Percentiles rank a stretch among this genome's conserved stretches.
Conservation (phyloP, 805 yeast genomes). For the Henningerozyma blattae region DNA sequence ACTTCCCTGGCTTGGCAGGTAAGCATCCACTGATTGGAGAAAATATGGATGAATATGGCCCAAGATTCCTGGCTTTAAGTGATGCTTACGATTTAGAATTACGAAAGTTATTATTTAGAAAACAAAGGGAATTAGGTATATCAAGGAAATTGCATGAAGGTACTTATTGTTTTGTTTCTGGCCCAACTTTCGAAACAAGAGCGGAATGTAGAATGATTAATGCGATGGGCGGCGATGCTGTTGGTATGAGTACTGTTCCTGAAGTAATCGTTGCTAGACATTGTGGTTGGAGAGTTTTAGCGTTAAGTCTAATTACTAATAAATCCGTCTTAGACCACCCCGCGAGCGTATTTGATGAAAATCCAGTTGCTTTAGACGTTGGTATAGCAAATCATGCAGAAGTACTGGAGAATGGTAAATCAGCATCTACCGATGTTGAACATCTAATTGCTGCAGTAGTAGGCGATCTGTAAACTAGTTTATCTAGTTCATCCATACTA, state of each 20-base stretch:
- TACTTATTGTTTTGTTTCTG: slow-evolving; percentile 71
- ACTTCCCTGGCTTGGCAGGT: slow-evolving; percentile 86
- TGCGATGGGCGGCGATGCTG: slow-evolving; percentile 78
- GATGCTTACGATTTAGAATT: slow-evolving; percentile 79
- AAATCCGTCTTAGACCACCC: slow-evolving; percentile 62
- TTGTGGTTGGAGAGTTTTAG: slow-evolving; percentile 69
- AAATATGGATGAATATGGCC: slow-evolving; percentile 68
- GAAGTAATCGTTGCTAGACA: slow-evolving; percentile 92
- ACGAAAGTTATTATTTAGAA: slow-evolving; percentile 46
- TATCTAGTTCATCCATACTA: too few species aligned
- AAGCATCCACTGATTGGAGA: slow-evolving; percentile 81
- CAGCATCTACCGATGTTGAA: slow-evolving; percentile 76
- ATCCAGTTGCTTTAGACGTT: slow-evolving; percentile 40
- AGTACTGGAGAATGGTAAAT: slow-evolving; percentile 70
- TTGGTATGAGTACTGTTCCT: slow-evolving; percentile 97
- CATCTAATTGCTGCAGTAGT: slow-evolving; percentile 51
- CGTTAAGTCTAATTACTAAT: slow-evolving; percentile 78
- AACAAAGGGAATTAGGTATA: slow-evolving; percentile 37
- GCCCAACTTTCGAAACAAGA: slow-evolving; percentile 88
- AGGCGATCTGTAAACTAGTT: slow-evolving; percentile 23
- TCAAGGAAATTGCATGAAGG: slow-evolving; percentile 73
- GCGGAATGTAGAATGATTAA: slow-evolving; percentile 79
- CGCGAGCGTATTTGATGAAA: slow-evolving; percentile 47
- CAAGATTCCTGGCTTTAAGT: slow-evolving; percentile 75
- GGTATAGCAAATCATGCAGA: slow-evolving; percentile 91